Evolutionary conservation across 2,329 filamentous ascomycete species (phyloP).

Genomic region (Kalmusia sp.): DNA sequence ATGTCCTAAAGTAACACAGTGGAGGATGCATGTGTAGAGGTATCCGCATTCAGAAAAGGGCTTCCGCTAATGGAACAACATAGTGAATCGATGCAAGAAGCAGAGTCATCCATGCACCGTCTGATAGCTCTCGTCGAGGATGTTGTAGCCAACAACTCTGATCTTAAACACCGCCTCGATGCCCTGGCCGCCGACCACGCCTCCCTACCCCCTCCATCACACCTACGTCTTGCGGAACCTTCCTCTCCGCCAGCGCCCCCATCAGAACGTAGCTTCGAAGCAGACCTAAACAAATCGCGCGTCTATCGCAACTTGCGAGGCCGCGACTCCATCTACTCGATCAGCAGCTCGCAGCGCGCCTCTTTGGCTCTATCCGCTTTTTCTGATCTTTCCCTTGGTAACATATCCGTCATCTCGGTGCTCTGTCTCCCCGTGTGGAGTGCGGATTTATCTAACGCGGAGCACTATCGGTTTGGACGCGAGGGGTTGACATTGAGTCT

Average conservation of each 20-base stretch:
- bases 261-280: not conserved
- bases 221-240: not conserved
- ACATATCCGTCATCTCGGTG: not conserved
- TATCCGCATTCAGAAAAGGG: too few relatives aligned
- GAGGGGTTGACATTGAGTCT: not conserved
- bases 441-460: not conserved
- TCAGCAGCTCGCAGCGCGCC: not conserved
- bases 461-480: slow-evolving; percentile 1
- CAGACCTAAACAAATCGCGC: not conserved
- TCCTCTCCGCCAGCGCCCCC: not conserved
- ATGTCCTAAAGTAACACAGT: too few relatives aligned
- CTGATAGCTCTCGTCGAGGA: not conserved
- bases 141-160: not conserved
- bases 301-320: slow-evolving; percentile 2
- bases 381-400: not conserved
- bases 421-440: not conserved
- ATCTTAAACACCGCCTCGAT: not conserved
- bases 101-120: not conserved
- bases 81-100: slow-evolving; percentile 2
- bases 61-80: not conserved
- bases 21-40: too few relatives aligned
- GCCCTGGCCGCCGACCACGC: not conserved
- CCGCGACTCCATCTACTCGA: not conserved
- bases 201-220: not conserved
- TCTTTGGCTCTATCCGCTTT: not conserved